Conservation (phyloP, 495 filamentous ascomycete species). For the Chaetomium cochliodes region DNA sequence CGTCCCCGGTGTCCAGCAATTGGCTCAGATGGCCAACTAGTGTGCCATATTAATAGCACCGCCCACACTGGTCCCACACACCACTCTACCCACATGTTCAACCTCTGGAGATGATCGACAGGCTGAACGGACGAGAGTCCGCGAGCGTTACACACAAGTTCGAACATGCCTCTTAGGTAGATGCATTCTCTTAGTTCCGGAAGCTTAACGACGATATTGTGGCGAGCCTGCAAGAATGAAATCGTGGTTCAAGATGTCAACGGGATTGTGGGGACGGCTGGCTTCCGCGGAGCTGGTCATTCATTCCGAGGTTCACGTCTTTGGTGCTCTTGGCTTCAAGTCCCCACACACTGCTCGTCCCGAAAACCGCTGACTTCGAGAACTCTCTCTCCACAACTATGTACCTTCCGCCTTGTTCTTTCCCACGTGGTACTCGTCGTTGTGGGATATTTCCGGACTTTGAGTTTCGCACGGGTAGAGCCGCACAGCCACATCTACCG, state of each 20-base stretch:
- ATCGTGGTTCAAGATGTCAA: background rate
- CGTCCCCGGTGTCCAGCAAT: background rate
- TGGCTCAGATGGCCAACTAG: constrained; percentile 3
- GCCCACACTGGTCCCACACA: constrained; percentile 15
- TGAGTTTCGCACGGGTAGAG: background rate
- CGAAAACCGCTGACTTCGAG: background rate
- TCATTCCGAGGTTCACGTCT: too few relatives aligned
- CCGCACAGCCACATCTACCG: constrained; percentile 21
- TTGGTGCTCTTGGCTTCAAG: too few relatives aligned
- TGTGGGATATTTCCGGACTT: constrained; percentile 3
- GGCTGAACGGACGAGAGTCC: constrained; percentile 1
- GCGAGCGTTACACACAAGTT: background rate
- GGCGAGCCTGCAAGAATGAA: background rate
- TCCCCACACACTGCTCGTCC: too few relatives aligned
- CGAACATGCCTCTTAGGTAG: too few relatives aligned
- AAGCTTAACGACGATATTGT: too few relatives aligned
- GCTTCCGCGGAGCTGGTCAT: too few relatives aligned
- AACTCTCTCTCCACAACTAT: background rate
- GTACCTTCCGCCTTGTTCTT: background rate
- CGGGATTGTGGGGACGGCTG: background rate
- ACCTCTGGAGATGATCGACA: background rate
- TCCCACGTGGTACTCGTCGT: background rate
- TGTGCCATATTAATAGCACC: constrained; percentile 24
- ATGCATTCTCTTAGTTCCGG: too few relatives aligned
- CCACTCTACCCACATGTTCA: background rate